Conservation (phyloP, 1,284 basidiomycete species). For the Rhodotorula sp. region DNA sequence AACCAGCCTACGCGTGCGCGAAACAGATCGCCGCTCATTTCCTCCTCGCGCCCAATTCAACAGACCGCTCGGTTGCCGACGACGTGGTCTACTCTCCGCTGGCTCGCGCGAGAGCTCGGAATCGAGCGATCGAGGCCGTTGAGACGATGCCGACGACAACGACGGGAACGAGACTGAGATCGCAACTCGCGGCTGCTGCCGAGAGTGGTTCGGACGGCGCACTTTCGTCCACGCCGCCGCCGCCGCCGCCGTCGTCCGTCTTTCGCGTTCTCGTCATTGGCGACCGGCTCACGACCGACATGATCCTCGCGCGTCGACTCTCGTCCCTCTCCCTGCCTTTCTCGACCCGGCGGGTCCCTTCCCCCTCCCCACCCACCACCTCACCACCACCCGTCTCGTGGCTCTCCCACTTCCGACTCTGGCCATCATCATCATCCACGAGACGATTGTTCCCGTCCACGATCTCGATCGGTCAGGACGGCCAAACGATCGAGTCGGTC, state of each 20-base stretch:
- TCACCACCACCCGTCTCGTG: not conserved
- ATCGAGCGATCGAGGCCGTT: not conserved
- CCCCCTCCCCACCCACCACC: not conserved
- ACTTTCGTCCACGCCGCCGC: too few relatives aligned
- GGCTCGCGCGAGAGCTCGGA: not conserved
- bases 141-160: not conserved
- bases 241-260: slow-evolving; percentile 48
- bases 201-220: slow-evolving; percentile 54
- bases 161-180: not conserved
- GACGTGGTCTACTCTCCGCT: slow-evolving; percentile 25
- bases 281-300: slow-evolving; percentile 86
- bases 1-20: slow-evolving; percentile 68
- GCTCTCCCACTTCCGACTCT: slow-evolving; percentile 2
- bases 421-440: not conserved
- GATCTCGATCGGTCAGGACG: not conserved
- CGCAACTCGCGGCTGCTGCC: slow-evolving; percentile 52
- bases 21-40: slow-evolving; percentile 64
- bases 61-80: not conserved
- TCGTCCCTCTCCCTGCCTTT: slow-evolving; percentile 43
- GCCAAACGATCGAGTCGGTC: slow-evolving; percentile 29
- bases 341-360: not conserved
- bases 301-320: slow-evolving; percentile 75
- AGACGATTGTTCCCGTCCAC: not conserved
- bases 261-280: slow-evolving; percentile 71
- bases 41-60: slow-evolving; percentile 28